Evolutionary conservation across 1,284 basidiomycete species (phyloP).

Genomic region (Trichosporon asahii): DNA sequence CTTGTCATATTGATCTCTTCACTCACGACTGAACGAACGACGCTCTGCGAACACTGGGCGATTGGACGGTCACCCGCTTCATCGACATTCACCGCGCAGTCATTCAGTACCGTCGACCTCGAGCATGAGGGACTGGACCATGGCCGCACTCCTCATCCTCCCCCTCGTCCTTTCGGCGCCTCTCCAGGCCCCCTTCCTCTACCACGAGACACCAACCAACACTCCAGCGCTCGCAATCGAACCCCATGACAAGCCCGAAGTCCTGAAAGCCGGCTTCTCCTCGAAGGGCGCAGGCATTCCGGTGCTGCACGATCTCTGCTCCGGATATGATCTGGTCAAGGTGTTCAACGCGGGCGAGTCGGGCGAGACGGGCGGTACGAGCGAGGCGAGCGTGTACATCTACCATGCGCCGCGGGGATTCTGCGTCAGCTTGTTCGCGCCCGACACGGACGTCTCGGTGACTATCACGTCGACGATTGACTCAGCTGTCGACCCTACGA

Average conservation of each 20-base stretch:
- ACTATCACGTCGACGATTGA: background rate
- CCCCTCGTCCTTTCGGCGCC: background rate
- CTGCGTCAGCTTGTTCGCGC: background rate
- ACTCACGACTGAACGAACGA: too few species aligned
- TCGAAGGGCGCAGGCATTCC: background rate
- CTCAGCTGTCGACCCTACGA: too few species aligned
- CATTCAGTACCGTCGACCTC: too few species aligned
- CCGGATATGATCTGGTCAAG: background rate
- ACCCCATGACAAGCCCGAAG: background rate
- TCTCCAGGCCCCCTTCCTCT: background rate
- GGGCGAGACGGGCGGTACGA: too few species aligned
- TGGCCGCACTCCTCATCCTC: too few species aligned
- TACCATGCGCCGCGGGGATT: background rate
- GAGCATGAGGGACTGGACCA: too few species aligned
- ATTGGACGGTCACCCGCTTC: too few species aligned
- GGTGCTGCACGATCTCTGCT: slow-evolving; percentile 2
- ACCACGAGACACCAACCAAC: background rate
- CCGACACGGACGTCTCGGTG: background rate
- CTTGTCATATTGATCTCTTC: too few species aligned
- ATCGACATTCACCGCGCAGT: too few species aligned
- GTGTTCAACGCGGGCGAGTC: background rate
- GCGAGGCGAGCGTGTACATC: background rate
- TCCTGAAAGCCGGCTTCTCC: background rate
- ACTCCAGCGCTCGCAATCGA: background rate
- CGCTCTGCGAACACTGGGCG: too few species aligned